Conservation (phyloP, 441 rosid species). For the Populus hybrid region DNA sequence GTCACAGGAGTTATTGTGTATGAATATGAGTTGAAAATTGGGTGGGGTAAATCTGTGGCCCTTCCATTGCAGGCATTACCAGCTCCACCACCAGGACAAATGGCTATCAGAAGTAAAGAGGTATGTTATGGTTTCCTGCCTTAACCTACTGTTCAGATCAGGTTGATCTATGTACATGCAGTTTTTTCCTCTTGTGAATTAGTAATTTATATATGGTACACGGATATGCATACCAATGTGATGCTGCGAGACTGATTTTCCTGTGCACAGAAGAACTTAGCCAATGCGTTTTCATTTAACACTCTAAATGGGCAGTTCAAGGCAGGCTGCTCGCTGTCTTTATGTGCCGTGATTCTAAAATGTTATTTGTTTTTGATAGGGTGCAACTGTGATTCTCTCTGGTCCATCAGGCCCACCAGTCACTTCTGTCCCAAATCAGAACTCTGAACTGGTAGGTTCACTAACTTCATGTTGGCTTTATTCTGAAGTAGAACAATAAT, state of each 20-base stretch:
- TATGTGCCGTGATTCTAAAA: conserved; percentile 27
- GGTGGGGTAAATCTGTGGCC: conserved; percentile 99
- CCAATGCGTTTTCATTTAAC: neutral
- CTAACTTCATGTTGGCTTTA: conserved; percentile 2
- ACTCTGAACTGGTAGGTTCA: conserved; percentile 81
- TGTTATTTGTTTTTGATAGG: conserved; percentile 49
- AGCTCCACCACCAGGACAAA: conserved; percentile 99
- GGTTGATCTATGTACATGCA: conserved; percentile 4
- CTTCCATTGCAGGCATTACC: conserved; percentile 99
- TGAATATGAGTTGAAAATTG: conserved; percentile 95
- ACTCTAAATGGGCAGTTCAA: conserved; percentile 1
- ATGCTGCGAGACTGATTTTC: conserved; percentile 9
- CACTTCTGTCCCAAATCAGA: conserved; percentile 78
- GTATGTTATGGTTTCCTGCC: conserved; percentile 41
- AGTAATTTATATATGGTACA: neutral
- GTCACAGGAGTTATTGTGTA: conserved; percentile 85
- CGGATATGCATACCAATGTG: neutral
- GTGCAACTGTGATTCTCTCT: conserved; percentile 83
- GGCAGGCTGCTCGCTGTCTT: conserved; percentile 7
- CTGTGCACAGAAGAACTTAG: conserved; percentile 1
- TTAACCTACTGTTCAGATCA: conserved; percentile 11
- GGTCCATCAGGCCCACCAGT: conserved; percentile 97
- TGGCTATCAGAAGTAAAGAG: conserved; percentile 99
- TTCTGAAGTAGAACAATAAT: neutral
- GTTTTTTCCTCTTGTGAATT: conserved; percentile 7